phyloP scores from a whole-genome alignment of 169 alveolate genomes.

The Plasmodium malariae region DNA sequence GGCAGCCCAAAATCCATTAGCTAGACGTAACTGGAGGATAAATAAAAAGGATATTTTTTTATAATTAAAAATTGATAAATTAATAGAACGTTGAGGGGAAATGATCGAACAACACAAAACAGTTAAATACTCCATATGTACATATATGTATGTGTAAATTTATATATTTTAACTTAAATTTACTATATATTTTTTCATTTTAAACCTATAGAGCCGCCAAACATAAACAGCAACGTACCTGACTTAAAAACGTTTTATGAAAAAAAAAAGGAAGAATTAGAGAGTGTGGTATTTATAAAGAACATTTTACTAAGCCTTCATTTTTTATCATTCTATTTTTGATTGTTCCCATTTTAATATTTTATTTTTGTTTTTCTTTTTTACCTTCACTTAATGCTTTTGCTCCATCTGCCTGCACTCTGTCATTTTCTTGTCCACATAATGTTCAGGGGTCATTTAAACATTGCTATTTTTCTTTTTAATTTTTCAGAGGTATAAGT shows the following conservation, averaged over 20 bases:
- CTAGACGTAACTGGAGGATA: slow-evolving; percentile 39
- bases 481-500: slow-evolving; percentile 60
- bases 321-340: not conserved
- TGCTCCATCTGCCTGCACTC: not conserved
- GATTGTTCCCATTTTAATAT: not conserved
- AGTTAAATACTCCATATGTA: slow-evolving; percentile 5
- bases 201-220: slow-evolving; percentile 29
- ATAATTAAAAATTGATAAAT: not conserved
- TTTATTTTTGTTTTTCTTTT: not conserved
- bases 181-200: not conserved
- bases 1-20: slow-evolving; percentile 62
- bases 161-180: not conserved
- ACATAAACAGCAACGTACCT: slow-evolving; percentile 33
- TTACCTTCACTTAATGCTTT: not conserved
- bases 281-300: slow-evolving; percentile 50
- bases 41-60: not conserved
- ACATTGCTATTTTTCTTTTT: not conserved
- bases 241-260: slow-evolving; percentile 53
- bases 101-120: slow-evolving; percentile 1
- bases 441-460: too few relatives aligned
- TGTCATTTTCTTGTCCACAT: not conserved
- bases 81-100: not conserved
- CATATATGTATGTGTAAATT: not conserved
- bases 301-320: too few relatives aligned
- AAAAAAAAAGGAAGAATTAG: slow-evolving; percentile 66